phyloP scores from a whole-genome alignment of 1,284 basidiomycete genomes.

The Trichosporon ovoides region DNA sequence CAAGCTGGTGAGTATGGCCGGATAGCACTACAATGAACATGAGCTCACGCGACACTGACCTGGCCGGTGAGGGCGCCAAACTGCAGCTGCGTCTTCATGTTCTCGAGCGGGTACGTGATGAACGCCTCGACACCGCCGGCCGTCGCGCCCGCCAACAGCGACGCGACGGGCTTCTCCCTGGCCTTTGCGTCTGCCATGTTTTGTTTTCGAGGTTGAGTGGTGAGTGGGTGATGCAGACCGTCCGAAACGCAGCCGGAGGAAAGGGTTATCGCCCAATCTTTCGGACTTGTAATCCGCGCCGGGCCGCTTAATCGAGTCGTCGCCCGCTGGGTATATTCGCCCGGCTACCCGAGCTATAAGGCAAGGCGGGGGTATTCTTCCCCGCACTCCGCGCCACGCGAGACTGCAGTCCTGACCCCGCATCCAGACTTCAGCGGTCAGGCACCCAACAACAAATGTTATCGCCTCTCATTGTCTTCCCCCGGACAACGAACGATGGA shows the following conservation, averaged over 20 bases:
- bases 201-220: conserved; percentile 36
- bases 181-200: conserved; percentile 29
- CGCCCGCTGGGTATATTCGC: too few relatives aligned
- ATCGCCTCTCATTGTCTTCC: neutral
- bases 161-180: conserved; percentile 67
- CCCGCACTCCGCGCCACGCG: conserved; percentile 3
- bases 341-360: neutral
- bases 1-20: conserved; percentile 56
- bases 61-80: conserved; percentile 45
- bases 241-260: conserved; percentile 31
- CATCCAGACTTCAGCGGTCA: neutral
- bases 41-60: conserved; percentile 25
- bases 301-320: too few relatives aligned
- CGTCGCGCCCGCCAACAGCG: conserved; percentile 81
- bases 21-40: conserved; percentile 53
- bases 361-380: too few relatives aligned
- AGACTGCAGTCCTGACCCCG: neutral
- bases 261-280: conserved; percentile 2
- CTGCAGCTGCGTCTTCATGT: conserved; percentile 64
- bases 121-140: conserved; percentile 86
- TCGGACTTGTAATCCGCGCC: neutral
- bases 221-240: neutral
- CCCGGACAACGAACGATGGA: conserved; percentile 7
- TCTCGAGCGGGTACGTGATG: conserved; percentile 71
- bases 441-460: conserved; percentile 1